Percentiles rank a stretch among this genome's conserved stretches.
Evolutionary conservation across 2,329 filamentous ascomycete genomes (phyloP).

Genomic region (Furcasterigmium furcatum): DNA sequence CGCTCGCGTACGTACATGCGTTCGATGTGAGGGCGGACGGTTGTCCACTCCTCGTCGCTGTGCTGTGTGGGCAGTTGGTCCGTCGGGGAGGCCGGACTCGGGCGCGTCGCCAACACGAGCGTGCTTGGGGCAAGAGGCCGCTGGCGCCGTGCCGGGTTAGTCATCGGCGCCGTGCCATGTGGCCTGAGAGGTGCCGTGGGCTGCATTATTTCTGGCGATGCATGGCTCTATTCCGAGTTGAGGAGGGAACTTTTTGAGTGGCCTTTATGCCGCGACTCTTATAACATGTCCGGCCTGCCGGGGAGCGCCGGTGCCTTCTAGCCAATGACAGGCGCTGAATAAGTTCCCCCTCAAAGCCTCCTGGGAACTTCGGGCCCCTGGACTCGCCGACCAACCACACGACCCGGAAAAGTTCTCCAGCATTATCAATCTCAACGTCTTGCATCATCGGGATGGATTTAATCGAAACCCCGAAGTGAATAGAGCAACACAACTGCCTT

Average conservation of each 20-base stretch:
- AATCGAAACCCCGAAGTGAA: too few relatives aligned
- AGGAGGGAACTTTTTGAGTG: not conserved
- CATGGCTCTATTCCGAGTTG: not conserved
- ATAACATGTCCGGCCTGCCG: not conserved
- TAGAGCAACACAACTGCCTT: too few relatives aligned
- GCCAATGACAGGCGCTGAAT: not conserved
- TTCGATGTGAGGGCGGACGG: slow-evolving; percentile 14
- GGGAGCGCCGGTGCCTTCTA: not conserved
- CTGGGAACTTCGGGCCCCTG: not conserved
- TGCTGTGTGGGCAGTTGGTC: slow-evolving; percentile 4
- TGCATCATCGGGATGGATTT: too few relatives aligned
- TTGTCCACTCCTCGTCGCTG: slow-evolving; percentile 14
- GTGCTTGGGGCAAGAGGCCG: not conserved
- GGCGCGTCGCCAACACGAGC: too few relatives aligned
- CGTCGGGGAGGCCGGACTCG: not conserved
- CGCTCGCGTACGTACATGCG: slow-evolving; percentile 16
- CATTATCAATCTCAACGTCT: not conserved
- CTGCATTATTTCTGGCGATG: not conserved
- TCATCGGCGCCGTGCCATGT: not conserved
- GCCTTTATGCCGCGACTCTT: not conserved
- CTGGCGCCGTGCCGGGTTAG: too few relatives aligned
- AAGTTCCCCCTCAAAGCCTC: not conserved
- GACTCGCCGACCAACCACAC: not conserved
- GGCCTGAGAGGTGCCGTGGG: not conserved
- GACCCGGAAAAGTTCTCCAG: not conserved